Percentiles rank a stretch among this genome's conserved stretches.
Conservation (phyloP, 2,329 filamentous ascomycete species). For the Botryosphaeria dothidea region DNA sequence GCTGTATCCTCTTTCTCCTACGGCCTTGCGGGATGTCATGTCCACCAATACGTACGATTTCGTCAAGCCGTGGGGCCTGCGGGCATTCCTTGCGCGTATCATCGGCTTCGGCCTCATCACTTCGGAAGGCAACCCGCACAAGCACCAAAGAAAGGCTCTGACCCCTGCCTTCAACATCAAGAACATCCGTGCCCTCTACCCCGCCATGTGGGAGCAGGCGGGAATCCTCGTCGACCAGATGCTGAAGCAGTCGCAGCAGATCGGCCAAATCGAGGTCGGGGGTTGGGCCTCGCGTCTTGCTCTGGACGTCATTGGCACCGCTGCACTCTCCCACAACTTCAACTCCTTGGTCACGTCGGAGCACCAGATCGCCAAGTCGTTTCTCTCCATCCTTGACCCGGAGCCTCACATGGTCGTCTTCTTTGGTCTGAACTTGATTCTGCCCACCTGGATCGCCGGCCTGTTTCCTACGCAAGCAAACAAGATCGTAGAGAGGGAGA, state of each 20-base stretch:
- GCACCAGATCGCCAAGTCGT: conserved; percentile 32
- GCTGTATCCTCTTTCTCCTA: conserved; percentile 26
- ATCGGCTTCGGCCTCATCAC: conserved; percentile 48
- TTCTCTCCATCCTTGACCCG: conserved; percentile 38
- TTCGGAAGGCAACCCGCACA: conserved; percentile 46
- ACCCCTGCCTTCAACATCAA: conserved; percentile 77
- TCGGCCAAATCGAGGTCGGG: conserved; percentile 29
- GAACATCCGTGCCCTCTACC: conserved; percentile 77
- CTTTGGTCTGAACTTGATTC: conserved; percentile 33
- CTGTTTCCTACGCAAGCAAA: conserved; percentile 48
- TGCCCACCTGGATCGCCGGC: conserved; percentile 40
- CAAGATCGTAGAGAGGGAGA: conserved; percentile 42
- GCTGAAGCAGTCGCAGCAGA: conserved; percentile 48
- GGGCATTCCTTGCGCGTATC: conserved; percentile 43
- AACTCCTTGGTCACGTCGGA: conserved; percentile 33
- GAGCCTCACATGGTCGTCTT: conserved; percentile 20
- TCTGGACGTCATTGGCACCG: conserved; percentile 38
- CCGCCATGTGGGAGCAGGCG: conserved; percentile 65
- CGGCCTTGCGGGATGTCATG: conserved; percentile 32
- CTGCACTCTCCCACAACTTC: conserved; percentile 34
- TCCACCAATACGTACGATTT: conserved; percentile 50
- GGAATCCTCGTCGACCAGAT: neutral
- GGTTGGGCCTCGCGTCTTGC: conserved; percentile 36
- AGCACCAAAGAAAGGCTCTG: conserved; percentile 63
- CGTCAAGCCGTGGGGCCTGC: conserved; percentile 42